Percentiles rank a stretch among this genome's conserved stretches.
phyloP scores from a whole-genome alignment of 2,329 filamentous ascomycete genomes.

The Tolypocladium inflatum region DNA sequence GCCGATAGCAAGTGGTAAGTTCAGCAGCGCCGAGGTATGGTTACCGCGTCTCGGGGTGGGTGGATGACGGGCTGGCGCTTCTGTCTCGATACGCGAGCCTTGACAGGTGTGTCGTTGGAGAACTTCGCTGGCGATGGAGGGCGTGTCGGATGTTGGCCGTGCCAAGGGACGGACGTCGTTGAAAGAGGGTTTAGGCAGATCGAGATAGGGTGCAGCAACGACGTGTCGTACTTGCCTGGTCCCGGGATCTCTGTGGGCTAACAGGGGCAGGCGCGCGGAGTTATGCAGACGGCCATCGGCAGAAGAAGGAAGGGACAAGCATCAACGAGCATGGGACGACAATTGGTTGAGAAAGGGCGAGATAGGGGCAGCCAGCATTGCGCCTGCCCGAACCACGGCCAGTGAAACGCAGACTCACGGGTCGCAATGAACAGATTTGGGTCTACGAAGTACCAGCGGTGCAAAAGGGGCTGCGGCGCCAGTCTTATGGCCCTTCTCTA shows the following conservation, averaged over 20 bases:
- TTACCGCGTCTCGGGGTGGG: not conserved
- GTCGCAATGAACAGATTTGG: not conserved
- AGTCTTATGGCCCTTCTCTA: not conserved
- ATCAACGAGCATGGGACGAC: not conserved
- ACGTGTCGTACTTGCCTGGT: too few relatives aligned
- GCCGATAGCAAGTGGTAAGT: slow-evolving; percentile 4
- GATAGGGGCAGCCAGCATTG: not conserved
- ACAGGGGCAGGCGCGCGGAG: not conserved
- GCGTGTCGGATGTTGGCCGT: not conserved
- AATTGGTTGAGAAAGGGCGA: not conserved
- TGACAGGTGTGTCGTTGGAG: not conserved
- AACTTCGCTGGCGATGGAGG: not conserved
- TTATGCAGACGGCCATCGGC: not conserved
- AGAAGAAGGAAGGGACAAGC: not conserved
- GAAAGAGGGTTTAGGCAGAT: not conserved
- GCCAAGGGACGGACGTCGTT: not conserved
- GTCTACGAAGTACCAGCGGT: not conserved
- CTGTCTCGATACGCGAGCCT: not conserved
- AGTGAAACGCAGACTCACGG: not conserved
- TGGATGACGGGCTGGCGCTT: not conserved
- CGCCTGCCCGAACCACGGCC: not conserved
- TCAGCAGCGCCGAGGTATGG: not conserved
- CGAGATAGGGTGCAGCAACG: too few relatives aligned
- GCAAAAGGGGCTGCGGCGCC: not conserved
- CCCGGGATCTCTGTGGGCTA: not conserved